Conservation (phyloP, 768 basidiomycete genomes). For the Auricularia sp. region DNA sequence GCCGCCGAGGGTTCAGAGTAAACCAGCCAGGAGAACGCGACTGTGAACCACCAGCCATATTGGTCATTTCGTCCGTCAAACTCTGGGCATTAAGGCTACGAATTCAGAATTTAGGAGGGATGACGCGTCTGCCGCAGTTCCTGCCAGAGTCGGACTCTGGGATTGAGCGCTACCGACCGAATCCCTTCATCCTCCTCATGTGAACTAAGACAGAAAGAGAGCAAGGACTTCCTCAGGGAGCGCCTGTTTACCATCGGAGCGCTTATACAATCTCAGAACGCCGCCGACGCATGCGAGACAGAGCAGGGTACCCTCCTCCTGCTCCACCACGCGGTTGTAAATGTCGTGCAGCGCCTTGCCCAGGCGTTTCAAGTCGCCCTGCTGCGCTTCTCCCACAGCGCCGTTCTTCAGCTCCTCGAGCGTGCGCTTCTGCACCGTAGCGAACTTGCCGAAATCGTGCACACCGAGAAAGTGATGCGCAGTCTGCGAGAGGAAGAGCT, state of each 20-base stretch:
- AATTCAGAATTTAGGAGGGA: too few relatives aligned
- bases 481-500: constrained; percentile 63
- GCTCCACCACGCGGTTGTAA: constrained; percentile 37
- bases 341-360: constrained; percentile 26
- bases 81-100: too few relatives aligned
- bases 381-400: constrained; percentile 17
- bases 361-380: constrained; percentile 24
- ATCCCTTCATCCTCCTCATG: too few relatives aligned
- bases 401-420: constrained; percentile 15
- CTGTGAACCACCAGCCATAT: too few relatives aligned
- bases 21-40: too few relatives aligned
- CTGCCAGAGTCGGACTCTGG: too few relatives aligned
- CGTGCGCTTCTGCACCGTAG: constrained; percentile 20
- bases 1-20: too few relatives aligned
- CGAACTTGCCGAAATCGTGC: constrained; percentile 28
- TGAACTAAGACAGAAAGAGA: background rate
- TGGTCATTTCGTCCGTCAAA: too few relatives aligned
- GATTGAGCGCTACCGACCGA: too few relatives aligned
- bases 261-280: background rate
- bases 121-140: too few relatives aligned
- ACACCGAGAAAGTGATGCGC: constrained; percentile 19
- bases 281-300: constrained; percentile 42
- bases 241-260: background rate
- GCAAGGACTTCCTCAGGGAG: background rate
- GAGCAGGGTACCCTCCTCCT: constrained; percentile 43